Evolutionary conservation across 192 early-diverging fungal genomes (phyloP), one percentile per base, ranked within the genome.

Genomic region (Cetraspora pellucida): DNA sequence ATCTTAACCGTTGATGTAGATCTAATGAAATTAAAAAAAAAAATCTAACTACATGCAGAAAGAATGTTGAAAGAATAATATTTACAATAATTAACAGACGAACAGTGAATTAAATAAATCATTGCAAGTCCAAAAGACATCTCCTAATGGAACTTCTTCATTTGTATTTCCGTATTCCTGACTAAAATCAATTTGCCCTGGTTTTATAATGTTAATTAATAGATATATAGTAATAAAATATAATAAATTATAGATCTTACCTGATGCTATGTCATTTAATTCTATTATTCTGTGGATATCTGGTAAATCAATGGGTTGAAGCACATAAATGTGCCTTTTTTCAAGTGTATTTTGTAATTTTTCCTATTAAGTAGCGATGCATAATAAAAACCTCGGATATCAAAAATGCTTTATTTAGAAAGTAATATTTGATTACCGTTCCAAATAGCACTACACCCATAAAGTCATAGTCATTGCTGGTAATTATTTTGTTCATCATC

Each of bases 241-340:
- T 76, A 80, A 61, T 19, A 75, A 77, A 79, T 44, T 65, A 27
- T 45, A n/a, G 3, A n/a, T n/a, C 76, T 21, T 78, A 91, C 89
- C 81, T 8, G 85, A 83, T 54, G 75, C 85, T 31, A 91, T 75
- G 9, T 71, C 60, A 50, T 92, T 90, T 19, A 91, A 75, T 49
- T 90, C 87, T 55, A 85, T 77, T 45, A 94, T 91, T 23, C 85
- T 83, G 21, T 82, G 79, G 3, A 87, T 88, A 77, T 89, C 86
- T 5, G 90, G 88, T 1, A 80, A 73, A 16, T 92, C 90, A 23
- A 94, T 71, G 69, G 89, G 83, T 65, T 90, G 86, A 14, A 89
- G 77, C 13, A 89, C 81, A 66, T 90, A 86, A 17, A 94, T 89
- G 60, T 88, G 77, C 5, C 87, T 82, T 81, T 85, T 85, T 19